Evolutionary conservation across 495 filamentous ascomycete species (phyloP), one percentile per base, ranked within the genome.

Genomic region (Penicillium verhagenii): DNA sequence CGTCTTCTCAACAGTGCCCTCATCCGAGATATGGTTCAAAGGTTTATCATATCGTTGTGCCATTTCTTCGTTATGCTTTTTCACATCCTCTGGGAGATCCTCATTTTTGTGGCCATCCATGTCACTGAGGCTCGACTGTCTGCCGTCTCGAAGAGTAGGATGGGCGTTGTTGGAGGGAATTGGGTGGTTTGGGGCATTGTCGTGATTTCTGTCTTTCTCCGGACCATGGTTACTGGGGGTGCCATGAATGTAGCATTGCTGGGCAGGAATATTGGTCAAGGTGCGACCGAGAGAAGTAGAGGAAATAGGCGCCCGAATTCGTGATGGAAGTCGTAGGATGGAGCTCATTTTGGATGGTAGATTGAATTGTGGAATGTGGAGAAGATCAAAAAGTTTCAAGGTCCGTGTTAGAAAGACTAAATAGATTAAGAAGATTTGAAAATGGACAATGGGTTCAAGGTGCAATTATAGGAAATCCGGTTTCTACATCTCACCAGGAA

Each of bases 21-120:
- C 56, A 52, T 73, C 69, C n/a, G 47, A 56, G 18, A 74, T 70
- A 49, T 64, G 60, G 53, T 75, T 75, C 42, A 73, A 77, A 6
- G 72, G 57, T 26, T 58, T 58, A 58, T 76, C 72, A 57, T 76
- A 61, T 24, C 73, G 59, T 9, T 70, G 38, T 20, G 61, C 57
- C 54, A 77, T 47, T 8, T 76, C 74, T 37, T 56, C 53, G 35
- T 76, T 77, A 53, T 76, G 74, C 31, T 56, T 40, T 46, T 68
- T 72, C 46, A 76, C 74, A 51, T 76, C 74, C 31, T 67, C 56
- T 1, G 73, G 72, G 4, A 72, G 44, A 62, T 73, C 63, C 0
- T 64, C 39, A 8, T 58, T 53, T 11, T 44, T 20, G 5, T 69
- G 63, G 0, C 74, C 74, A 5, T 69, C 52, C 6, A 45, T 20